Base-by-base conservation (phyloP, 768 basidiomycete species). In the Lepiota subincarnata region DNA sequence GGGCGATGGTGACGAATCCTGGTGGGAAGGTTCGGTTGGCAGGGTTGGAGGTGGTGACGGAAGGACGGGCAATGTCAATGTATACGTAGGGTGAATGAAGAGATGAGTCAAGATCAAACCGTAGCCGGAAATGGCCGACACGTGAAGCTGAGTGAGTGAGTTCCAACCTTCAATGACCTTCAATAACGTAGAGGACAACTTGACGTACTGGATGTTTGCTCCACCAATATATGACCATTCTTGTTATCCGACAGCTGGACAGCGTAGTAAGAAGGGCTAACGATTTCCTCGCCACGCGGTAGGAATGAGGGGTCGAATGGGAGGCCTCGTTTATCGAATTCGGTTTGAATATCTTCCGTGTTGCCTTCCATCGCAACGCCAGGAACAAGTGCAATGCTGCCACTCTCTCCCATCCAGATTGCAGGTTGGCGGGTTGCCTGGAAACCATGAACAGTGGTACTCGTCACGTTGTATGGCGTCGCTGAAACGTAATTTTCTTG, bases 391-490 rank as follows among this genome's bases (percentile, higher is more conserved):
- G 79, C 73, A 2, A 83, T 78, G 43, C 80, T 79, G 0, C 79
- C 87, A 57, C 82, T 87, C 60, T 88, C 87, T 2, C 86, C 89
- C 89, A 92, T 92, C 89, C 89, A 92, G 35, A 92, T 91, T 0
- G 90, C 90, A 10, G 89, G 89, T 59, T 90, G 90, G 50, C 89
- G 82, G 3, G 89, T 91, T 4, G 80, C 89, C 43, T 86, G 80
- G 60, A 92, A 90, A 0, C 90, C 89, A 59, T 88, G 84, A 2
- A 91, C 79, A 11, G 56, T 61, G 18, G 35, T 51, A 16, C 46
- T 48, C 44, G 48, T 54, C 37, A 56, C 55, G 64, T 88, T 87
- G 61, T 85, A 88, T 3, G 87, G 84, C 1, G 82, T 82, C 8
- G 82, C 75, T 4, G 86, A 89, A 43, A 87, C 85, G 56, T 86